Base-by-base conservation (phyloP, 1,139 yeast genomes). In the Zygoascus meyerae region DNA sequence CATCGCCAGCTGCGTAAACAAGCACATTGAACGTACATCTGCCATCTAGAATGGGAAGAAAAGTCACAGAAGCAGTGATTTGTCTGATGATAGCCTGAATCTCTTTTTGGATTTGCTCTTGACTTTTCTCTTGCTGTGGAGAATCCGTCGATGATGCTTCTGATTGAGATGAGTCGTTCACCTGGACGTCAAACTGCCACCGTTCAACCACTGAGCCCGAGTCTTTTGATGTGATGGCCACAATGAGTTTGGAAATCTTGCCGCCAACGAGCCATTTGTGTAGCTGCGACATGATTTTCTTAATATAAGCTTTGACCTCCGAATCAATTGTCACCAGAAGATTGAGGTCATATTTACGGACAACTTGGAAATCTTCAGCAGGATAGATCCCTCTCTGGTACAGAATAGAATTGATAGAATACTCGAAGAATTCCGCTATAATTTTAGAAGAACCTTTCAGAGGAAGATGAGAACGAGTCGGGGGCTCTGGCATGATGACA, bases 301-400 rank as follows among this genome's bases (percentile, higher is more conserved):
- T 69, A 17, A 90, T 79, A 62, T 90, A 90, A 2, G 69, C 68
- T 57, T 78, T 79, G 47, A 90, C 83, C 45, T 86, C 95, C 38
- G 83, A 85, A 62, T 89, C 95, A 29, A 76, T 76, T 3, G 86
- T 78, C 29, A 84, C 77, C 44, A 90, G 71, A 65, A 90, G 68
- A 49, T 85, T 85, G 47, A 90, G 65, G 38, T 87, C 96, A 64
- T 87, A 90, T 63, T 87, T 87, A 55, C 79, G 76, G 2, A 86
- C 90, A 0, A 83, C 74, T 51, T 77, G 78, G 65, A 90, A 90
- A 62, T 87, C 96, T 56, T 86, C 95, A 2, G 86, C 75, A 0
- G 96, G 96, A 59, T 90, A 90, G 34, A 90, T 83, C 0, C 95
- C 95, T 47, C 97, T 70, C 63, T 90, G 97, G 64, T 84, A 90